phyloP scores from a whole-genome alignment of 345 rosid genomes.

The Citropsis articulata region DNA sequence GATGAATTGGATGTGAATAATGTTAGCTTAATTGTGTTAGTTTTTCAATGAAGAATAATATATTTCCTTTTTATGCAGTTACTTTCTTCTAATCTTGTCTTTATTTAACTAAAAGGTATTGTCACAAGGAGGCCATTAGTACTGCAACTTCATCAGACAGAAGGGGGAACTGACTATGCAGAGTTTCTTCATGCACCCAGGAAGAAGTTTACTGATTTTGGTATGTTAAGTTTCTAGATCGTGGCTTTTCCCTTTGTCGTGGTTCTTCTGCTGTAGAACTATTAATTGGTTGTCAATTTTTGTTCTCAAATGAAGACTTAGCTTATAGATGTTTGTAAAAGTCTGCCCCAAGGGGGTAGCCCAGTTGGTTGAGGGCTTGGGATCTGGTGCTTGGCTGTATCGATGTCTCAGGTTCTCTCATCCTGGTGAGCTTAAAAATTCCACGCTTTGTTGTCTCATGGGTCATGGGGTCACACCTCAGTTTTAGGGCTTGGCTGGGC shows the following conservation, averaged over 20 bases:
- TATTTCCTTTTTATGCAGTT: not conserved
- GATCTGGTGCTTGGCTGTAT: too few relatives aligned
- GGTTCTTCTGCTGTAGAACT: not conserved
- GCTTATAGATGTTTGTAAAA: not conserved
- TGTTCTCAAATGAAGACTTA: not conserved
- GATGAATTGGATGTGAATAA: not conserved
- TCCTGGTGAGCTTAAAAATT: too few relatives aligned
- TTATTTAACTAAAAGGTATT: slow-evolving; percentile 52
- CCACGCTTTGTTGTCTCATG: too few relatives aligned
- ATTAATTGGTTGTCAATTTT: not conserved
- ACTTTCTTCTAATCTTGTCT: not conserved
- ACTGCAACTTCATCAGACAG: slow-evolving; percentile 91
- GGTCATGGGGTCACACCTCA: too few relatives aligned
- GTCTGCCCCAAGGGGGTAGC: too few relatives aligned
- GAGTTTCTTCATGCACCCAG: slow-evolving; percentile 98
- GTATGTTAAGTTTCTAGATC: slow-evolving; percentile 35
- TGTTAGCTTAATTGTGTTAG: not conserved
- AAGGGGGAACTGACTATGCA: slow-evolving; percentile 75
- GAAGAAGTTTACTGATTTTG: slow-evolving; percentile 76
- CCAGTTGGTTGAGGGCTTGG: too few relatives aligned
- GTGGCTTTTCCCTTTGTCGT: not conserved
- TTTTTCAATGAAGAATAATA: not conserved
- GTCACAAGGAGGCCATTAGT: slow-evolving; percentile 98
- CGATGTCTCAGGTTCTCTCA: too few relatives aligned
- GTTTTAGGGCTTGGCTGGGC: too few relatives aligned